A percentile compares a stretch with the other conserved stretches of the same genome.
These are phyloP conservation scores for Aspergillus steynii DNA, from an alignment of 495 filamentous ascomycete species.

Conservation along the genomic window DNA sequence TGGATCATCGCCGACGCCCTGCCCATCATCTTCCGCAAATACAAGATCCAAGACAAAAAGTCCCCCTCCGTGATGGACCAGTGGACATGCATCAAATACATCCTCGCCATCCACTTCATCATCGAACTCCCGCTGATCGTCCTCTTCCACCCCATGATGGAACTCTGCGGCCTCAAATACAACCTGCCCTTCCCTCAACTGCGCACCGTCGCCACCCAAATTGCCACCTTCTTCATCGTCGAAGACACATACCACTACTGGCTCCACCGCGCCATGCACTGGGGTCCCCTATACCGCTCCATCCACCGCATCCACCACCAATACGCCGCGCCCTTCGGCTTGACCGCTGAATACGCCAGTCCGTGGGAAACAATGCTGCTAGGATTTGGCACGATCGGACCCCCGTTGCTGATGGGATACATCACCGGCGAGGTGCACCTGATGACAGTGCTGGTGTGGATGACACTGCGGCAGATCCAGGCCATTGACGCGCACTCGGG, in stretches of 20 bases:
- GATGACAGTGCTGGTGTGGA: slow-evolving; percentile 96
- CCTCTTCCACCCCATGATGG: slow-evolving; percentile 95
- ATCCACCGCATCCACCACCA: slow-evolving; percentile 99
- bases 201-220: slow-evolving; percentile 83
- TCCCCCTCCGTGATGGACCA: slow-evolving; percentile 61
- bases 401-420: slow-evolving; percentile 81
- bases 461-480: slow-evolving; percentile 87
- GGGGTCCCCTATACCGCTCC: slow-evolving; percentile 90
- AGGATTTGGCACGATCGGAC: slow-evolving; percentile 79
- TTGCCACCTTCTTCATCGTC: slow-evolving; percentile 89
- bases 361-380: slow-evolving; percentile 96
- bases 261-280: slow-evolving; percentile 90
- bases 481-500: slow-evolving; percentile 97
- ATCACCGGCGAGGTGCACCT: slow-evolving; percentile 86
- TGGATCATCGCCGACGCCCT: slow-evolving; percentile 93
- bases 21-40: slow-evolving; percentile 75
- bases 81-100: slow-evolving; percentile 87
- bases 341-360: slow-evolving; percentile 95
- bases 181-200: slow-evolving; percentile 83
- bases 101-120: slow-evolving; percentile 91
- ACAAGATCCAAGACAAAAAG: slow-evolving; percentile 75
- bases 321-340: slow-evolving; percentile 93
- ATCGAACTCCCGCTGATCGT: slow-evolving; percentile 92
- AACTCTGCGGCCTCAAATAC: slow-evolving; percentile 84
- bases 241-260: slow-evolving; percentile 99